phyloP scores from a whole-genome alignment of 805 yeast species.

The Teunomyces tritomae region DNA sequence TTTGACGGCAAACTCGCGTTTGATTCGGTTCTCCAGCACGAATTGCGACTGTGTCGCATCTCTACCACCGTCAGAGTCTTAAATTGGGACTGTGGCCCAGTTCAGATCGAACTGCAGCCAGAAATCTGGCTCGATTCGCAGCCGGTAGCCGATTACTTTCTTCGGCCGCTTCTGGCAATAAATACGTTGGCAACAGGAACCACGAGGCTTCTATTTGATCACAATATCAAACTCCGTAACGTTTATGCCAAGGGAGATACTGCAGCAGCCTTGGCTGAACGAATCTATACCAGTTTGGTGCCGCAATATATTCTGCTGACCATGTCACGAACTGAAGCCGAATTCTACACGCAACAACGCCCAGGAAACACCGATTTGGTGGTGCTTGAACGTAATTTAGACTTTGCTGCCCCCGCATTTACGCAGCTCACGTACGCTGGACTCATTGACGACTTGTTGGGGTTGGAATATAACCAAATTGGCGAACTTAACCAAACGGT shows the following conservation, averaged over 20 bases:
- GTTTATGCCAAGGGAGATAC: constrained; percentile 59
- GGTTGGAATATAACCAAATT: constrained; percentile 33
- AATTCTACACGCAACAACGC: constrained; percentile 32
- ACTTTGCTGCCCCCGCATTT: constrained; percentile 65
- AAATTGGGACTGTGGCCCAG: constrained; percentile 46
- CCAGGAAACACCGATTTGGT: constrained; percentile 65
- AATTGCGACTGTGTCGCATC: constrained; percentile 15
- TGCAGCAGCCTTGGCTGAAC: constrained; percentile 47
- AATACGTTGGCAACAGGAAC: constrained; percentile 49
- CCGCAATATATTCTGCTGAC: constrained; percentile 35
- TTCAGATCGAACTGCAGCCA: constrained; percentile 33
- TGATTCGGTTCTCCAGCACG: constrained; percentile 14
- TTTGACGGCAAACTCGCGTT: constrained; percentile 11
- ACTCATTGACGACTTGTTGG: constrained; percentile 68
- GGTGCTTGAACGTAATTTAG: constrained; percentile 76
- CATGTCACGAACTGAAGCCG: constrained; percentile 36
- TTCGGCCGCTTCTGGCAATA: constrained; percentile 45
- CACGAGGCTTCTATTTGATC: constrained; percentile 42
- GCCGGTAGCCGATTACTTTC: constrained; percentile 35
- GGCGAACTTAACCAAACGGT: constrained; percentile 56
- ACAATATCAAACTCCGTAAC: constrained; percentile 48
- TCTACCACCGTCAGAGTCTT: constrained; percentile 42
- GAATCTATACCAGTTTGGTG: constrained; percentile 31
- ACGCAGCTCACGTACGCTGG: constrained; percentile 84
- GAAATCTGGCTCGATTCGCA: constrained; percentile 20